phyloP scores from a whole-genome alignment of 1,284 basidiomycete species.

The Pseudozyma flocculosa region DNA sequence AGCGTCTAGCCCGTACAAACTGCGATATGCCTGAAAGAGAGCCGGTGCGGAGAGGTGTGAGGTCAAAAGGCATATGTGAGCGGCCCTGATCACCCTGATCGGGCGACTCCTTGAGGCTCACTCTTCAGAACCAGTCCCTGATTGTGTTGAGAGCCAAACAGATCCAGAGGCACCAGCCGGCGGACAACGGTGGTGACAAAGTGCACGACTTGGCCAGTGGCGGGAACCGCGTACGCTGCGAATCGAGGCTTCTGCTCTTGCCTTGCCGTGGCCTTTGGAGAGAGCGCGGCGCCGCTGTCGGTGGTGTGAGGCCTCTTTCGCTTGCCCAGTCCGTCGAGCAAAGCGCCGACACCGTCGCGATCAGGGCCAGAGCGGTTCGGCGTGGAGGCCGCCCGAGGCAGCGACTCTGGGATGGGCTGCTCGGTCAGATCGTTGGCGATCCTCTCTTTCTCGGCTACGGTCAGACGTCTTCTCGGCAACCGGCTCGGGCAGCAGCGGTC shows the following conservation, averaged over 20 bases:
- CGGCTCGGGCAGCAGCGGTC: conserved; percentile 73
- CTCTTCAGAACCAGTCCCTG: conserved; percentile 64
- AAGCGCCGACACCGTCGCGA: too few relatives aligned
- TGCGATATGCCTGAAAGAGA: conserved; percentile 66
- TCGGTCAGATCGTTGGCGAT: conserved; percentile 66
- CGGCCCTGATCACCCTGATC: too few relatives aligned
- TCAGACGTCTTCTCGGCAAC: conserved; percentile 59
- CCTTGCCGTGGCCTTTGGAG: conserved; percentile 57
- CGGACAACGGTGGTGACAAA: conserved; percentile 64
- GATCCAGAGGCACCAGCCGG: conserved; percentile 70
- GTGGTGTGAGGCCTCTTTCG: too few relatives aligned
- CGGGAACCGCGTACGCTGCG: conserved; percentile 70
- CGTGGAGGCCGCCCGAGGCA: too few relatives aligned
- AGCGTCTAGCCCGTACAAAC: conserved; percentile 74
- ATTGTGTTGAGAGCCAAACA: conserved; percentile 79
- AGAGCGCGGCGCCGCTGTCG: too few relatives aligned
- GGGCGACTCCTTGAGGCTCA: too few relatives aligned
- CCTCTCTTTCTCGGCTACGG: conserved; percentile 64
- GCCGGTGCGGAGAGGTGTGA: too few relatives aligned
- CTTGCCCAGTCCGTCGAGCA: too few relatives aligned
- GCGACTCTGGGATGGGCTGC: not conserved
- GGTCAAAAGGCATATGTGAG: too few relatives aligned
- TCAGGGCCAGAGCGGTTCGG: too few relatives aligned
- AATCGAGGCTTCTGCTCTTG: conserved; percentile 70
- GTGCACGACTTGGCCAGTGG: conserved; percentile 64